Conservation (phyloP, 192 early-diverging fungal genomes). For the Rhizophagus clarus region DNA sequence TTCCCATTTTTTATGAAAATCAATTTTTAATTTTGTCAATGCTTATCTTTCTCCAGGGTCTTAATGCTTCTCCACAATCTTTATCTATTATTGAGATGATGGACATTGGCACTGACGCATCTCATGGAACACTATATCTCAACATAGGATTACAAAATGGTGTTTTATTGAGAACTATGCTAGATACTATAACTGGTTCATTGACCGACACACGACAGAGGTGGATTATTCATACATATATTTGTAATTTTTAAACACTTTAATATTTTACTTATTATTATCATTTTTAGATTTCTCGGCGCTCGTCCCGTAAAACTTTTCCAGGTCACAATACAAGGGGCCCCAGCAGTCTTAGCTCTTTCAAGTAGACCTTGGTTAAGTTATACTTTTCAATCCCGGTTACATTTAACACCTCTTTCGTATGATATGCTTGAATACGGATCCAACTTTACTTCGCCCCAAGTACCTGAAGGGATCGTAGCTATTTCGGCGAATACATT, state of each 20-base stretch:
- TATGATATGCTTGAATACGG: constrained; percentile 88
- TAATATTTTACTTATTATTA: not conserved
- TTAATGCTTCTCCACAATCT: constrained; percentile 68
- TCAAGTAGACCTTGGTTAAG: constrained; percentile 88
- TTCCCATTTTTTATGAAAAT: too few relatives aligned
- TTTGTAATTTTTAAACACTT: not conserved
- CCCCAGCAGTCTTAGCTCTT: constrained; percentile 79
- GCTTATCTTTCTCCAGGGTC: constrained; percentile 45
- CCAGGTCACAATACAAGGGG: constrained; percentile 63
- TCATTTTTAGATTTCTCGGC: constrained; percentile 76
- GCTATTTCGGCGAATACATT: constrained; percentile 84
- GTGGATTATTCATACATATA: not conserved
- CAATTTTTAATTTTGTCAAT: not conserved
- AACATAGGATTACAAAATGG: constrained; percentile 92
- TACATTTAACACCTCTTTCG: constrained; percentile 79
- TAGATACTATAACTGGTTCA: constrained; percentile 83
- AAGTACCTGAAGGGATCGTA: constrained; percentile 88
- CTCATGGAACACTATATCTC: constrained; percentile 69
- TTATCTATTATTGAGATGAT: constrained; percentile 81
- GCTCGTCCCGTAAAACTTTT: constrained; percentile 83
- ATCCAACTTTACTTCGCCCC: constrained; percentile 78
- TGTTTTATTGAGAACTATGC: constrained; percentile 78
- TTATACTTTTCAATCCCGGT: constrained; percentile 73
- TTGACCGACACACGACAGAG: constrained; percentile 72
- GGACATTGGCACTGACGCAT: constrained; percentile 64